Percentiles rank a stretch among this genome's conserved stretches.
These are phyloP conservation scores for Helianthus annuus DNA, from an alignment of 129 eudicot genomes.

Conservation along the genomic window DNA sequence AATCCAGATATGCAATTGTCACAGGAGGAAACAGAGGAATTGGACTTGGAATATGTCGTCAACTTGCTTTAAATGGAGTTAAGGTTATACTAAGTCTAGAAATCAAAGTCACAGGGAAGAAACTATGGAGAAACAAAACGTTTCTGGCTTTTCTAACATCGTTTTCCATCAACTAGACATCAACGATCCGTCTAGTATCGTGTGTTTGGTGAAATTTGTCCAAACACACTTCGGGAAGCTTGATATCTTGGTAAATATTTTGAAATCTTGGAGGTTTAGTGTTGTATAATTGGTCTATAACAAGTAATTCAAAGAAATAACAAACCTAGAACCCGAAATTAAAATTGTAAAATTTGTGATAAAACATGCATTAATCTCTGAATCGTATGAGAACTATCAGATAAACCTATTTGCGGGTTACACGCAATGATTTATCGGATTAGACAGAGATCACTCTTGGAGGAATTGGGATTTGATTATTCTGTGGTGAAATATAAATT, in stretches of 20 bases:
- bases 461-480: too few relatives aligned
- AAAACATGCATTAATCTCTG: too few relatives aligned
- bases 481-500: too few relatives aligned
- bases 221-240: background rate
- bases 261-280: background rate
- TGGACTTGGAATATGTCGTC: slow-evolving; percentile 19
- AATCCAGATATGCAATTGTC: slow-evolving; percentile 2
- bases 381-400: too few relatives aligned
- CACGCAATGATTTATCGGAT: too few relatives aligned
- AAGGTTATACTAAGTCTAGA: slow-evolving; percentile 15
- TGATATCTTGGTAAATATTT: background rate
- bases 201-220: background rate
- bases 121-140: background rate
- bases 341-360: too few relatives aligned
- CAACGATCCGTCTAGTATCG: background rate
- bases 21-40: slow-evolving; percentile 20
- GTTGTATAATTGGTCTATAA: too few relatives aligned
- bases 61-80: slow-evolving; percentile 10
- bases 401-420: too few relatives aligned
- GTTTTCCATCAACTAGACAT: slow-evolving; percentile 20
- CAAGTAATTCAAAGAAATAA: too few relatives aligned
- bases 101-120: slow-evolving; percentile 10
- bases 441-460: too few relatives aligned
- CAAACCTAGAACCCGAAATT: too few relatives aligned
- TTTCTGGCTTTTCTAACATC: slow-evolving; percentile 2